Evolutionary conservation across 805 yeast genomes (phyloP).

Genomic region (Hanseniaspora pseudoguilliermondii): DNA sequence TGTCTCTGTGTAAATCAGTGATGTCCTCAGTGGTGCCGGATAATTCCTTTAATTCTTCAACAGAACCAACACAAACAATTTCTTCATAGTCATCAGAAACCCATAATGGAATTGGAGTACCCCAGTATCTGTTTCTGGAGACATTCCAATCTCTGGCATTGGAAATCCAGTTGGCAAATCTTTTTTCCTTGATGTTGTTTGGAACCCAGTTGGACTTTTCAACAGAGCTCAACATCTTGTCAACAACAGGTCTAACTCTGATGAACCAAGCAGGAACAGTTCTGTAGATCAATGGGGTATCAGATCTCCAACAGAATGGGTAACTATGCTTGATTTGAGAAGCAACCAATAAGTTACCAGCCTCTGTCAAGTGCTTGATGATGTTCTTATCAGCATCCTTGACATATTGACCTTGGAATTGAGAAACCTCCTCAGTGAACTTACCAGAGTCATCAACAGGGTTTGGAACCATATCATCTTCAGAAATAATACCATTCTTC

Average conservation of each 20-base stretch:
- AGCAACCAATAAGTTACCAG: constrained; percentile 61
- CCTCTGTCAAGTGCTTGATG: constrained; percentile 67
- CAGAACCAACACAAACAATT: constrained; percentile 83
- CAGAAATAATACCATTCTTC: constrained; percentile 60
- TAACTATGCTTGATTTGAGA: constrained; percentile 88
- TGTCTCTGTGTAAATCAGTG: constrained; percentile 88
- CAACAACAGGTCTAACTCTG: constrained; percentile 73
- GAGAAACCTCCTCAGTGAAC: constrained; percentile 62
- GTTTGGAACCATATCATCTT: constrained; percentile 66
- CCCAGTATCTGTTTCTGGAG: constrained; percentile 98
- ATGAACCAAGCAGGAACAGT: constrained; percentile 99
- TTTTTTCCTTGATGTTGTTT: constrained; percentile 71
- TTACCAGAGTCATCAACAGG: constrained; percentile 90
- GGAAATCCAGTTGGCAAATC: constrained; percentile 95
- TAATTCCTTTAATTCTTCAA: constrained; percentile 71
- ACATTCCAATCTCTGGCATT: constrained; percentile 99
- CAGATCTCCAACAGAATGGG: constrained; percentile 99
- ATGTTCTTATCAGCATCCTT: constrained; percentile 91
- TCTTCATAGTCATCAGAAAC: constrained; percentile 87
- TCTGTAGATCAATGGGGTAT: constrained; percentile 90
- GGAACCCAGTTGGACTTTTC: constrained; percentile 94
- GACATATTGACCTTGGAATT: constrained; percentile 72
- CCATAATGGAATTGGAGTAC: constrained; percentile 98
- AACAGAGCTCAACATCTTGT: constrained; percentile 77
- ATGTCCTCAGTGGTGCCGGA: constrained; percentile 63